Evolutionary conservation across 208 protist genomes (phyloP).

Genomic region (Porcisia deanei): DNA sequence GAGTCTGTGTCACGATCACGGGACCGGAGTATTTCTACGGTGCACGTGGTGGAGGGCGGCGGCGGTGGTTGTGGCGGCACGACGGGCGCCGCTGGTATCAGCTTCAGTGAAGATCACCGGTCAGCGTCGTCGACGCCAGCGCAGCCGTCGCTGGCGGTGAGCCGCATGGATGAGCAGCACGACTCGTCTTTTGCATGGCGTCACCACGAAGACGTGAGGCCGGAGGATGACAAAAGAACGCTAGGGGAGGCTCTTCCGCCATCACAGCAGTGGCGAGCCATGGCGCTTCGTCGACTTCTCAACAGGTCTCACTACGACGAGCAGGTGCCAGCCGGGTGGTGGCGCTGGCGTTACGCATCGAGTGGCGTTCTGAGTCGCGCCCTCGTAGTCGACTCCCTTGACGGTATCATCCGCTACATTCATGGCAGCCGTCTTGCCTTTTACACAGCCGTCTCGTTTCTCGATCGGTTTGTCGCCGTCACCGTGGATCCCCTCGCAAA

Average conservation of each 20-base stretch:
- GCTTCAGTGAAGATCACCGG: constrained; percentile 18
- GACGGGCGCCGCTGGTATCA: not conserved
- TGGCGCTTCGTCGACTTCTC: constrained; percentile 30
- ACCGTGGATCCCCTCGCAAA: constrained; percentile 40
- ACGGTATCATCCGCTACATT: constrained; percentile 69
- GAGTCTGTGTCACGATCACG: constrained; percentile 22
- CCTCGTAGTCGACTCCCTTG: constrained; percentile 72
- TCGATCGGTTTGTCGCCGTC: constrained; percentile 66
- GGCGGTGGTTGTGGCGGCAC: not conserved
- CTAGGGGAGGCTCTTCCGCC: constrained; percentile 19
- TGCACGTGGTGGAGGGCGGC: constrained; percentile 18
- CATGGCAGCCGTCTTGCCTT: constrained; percentile 59
- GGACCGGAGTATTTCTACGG: constrained; percentile 20
- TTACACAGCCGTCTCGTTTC: constrained; percentile 60
- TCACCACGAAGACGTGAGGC: constrained; percentile 5
- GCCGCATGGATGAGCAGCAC: constrained; percentile 13
- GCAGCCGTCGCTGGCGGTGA: not conserved
- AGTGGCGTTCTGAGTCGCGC: constrained; percentile 45
- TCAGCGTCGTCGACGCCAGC: constrained; percentile 20
- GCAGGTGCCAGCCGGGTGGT: constrained; percentile 53
- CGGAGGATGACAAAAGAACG: not conserved
- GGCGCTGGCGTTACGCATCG: constrained; percentile 54
- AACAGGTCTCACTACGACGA: constrained; percentile 31
- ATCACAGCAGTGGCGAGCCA: constrained; percentile 39
- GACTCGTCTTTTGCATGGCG: not conserved